Conservation (phyloP, 495 filamentous ascomycete genomes). For the Chaetomium fimeti region DNA sequence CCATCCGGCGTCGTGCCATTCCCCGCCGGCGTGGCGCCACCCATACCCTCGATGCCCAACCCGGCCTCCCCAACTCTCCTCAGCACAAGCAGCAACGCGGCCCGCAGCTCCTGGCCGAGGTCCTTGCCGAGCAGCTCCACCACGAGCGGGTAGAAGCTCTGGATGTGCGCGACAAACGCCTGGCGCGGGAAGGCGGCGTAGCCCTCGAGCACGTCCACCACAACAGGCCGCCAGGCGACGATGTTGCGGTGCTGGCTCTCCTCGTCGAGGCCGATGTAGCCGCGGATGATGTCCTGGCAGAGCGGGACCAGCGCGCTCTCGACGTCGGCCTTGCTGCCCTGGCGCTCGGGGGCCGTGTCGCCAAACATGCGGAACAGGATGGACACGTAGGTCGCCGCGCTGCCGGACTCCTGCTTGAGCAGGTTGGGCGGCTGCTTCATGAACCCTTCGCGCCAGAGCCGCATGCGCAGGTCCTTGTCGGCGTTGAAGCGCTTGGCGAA, state of each 20-base stretch:
- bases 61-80: constrained; percentile 79
- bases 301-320: constrained; percentile 91
- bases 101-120: constrained; percentile 70
- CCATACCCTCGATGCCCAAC: constrained; percentile 61
- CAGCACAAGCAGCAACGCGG: constrained; percentile 71
- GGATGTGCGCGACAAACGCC: constrained; percentile 75
- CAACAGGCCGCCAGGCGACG: constrained; percentile 91
- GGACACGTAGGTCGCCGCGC: constrained; percentile 86
- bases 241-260: constrained; percentile 96
- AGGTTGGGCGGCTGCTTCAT: constrained; percentile 99
- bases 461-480: constrained; percentile 92
- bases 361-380: constrained; percentile 97
- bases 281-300: constrained; percentile 85
- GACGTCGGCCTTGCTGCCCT: constrained; percentile 71
- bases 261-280: constrained; percentile 80
- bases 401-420: constrained; percentile 95
- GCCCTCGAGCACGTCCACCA: constrained; percentile 95
- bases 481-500: constrained; percentile 97
- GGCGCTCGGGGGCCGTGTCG: constrained; percentile 78
- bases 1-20: background rate
- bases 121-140: constrained; percentile 84
- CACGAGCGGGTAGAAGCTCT: constrained; percentile 78
- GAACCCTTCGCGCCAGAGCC: constrained; percentile 94
- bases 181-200: constrained; percentile 83
- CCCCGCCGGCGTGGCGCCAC: background rate